phyloP scores from a whole-genome alignment of 1,284 basidiomycete genomes.

The Microstroma glucosiphilum region DNA sequence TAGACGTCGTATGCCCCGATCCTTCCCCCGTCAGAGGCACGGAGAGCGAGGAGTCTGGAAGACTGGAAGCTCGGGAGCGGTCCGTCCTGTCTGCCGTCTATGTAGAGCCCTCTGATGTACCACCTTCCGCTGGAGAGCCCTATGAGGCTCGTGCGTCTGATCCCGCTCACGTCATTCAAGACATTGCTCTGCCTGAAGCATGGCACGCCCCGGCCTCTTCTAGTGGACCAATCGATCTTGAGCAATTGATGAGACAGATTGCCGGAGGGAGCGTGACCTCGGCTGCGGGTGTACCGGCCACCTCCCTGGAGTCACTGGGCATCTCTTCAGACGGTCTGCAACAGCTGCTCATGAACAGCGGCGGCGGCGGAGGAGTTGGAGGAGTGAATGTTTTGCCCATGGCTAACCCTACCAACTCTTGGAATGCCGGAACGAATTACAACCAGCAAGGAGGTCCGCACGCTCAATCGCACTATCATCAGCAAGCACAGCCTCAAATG shows the following conservation, averaged over 20 bases:
- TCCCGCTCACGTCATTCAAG: not conserved
- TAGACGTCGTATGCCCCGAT: not conserved
- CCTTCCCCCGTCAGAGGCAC: not conserved
- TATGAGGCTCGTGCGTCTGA: not conserved
- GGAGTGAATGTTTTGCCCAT: not conserved
- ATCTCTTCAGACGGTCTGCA: slow-evolving; percentile 6
- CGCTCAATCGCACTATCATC: not conserved
- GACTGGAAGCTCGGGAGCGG: not conserved
- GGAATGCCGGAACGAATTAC: not conserved
- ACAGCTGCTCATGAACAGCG: not conserved
- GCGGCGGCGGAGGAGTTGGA: not conserved
- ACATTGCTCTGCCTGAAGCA: not conserved
- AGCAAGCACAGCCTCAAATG: not conserved
- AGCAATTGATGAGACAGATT: slow-evolving; percentile 2
- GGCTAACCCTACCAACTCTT: not conserved
- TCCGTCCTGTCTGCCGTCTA: slow-evolving; percentile 1
- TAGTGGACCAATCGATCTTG: not conserved
- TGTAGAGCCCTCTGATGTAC: not conserved
- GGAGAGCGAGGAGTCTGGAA: not conserved
- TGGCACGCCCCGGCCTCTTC: not conserved
- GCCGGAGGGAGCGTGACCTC: not conserved
- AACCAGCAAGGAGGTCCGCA: not conserved
- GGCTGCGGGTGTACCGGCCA: not conserved
- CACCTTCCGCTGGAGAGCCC: not conserved
- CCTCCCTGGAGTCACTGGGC: not conserved